Base-by-base conservation (phyloP, 495 filamentous ascomycete genomes). In the Aspergillus heteromorphus region DNA sequence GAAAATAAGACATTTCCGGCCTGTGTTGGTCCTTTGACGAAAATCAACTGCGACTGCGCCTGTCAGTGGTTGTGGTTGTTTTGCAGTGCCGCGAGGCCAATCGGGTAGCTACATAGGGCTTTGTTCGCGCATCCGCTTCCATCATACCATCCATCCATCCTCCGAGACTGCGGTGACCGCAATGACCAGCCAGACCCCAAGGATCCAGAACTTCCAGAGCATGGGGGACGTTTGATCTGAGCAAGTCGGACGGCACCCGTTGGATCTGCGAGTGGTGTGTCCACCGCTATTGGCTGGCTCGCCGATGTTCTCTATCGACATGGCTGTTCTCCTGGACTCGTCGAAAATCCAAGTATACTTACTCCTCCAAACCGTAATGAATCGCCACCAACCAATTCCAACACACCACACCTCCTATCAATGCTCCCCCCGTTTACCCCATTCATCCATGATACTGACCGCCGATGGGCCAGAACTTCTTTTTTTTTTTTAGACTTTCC, bases 51-150 rank as follows among this genome's bases (percentile, higher is more conserved):
- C 21, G 23, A 47, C 40, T 58, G 36, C n/a, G 19, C 20, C n/a
- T 19, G 27, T 50, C 45, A 40, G 21, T 45, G 53, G 40, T 38
- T 11, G 40, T 51, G 52, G 40, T 38, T 31, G 42, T 45, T 55
- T 45, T 56, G 50, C 52, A 43, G 40, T 27, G 41, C 47, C 51
- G n/a, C 38, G 13, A 40, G 36, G 34, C 38, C 45, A 41, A 40
- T 16, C 60, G 60, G 60, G 41, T 59, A 53, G 42, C 19, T 40
- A 63, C 56, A 63, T 59, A 57, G 53, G 60, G 60, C 54, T 59
- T 55, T 57, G 52, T 59, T 58, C 48, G 48, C 20, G 29, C 27
- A 18, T 45, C 41, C 45, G 49, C 34, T 29, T 29, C 27, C 40
- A 38, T 40, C 36, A n/a, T 17, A 25, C 27, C 42, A 21, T 43